A percentile compares a stretch with the other conserved stretches of the same genome.
Conservation (phyloP, 2,329 filamentous ascomycete genomes). For the Teratosphaeria pseudoeucalypti region DNA sequence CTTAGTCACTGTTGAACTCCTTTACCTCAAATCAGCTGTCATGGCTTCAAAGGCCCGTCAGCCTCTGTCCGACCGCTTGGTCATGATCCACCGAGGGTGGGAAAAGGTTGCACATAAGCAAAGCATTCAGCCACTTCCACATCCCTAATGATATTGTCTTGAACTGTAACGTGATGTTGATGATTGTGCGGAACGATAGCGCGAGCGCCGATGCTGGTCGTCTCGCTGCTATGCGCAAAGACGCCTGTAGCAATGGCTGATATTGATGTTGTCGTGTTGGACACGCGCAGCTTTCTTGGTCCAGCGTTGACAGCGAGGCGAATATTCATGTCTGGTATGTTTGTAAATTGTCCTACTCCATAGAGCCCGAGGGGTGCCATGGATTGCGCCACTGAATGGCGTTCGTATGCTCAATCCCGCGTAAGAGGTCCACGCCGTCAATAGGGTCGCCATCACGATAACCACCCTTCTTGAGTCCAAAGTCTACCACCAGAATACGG, state of each 20-base stretch:
- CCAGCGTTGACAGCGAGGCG: background rate
- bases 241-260: background rate
- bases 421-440: constrained; percentile 7
- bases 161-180: background rate
- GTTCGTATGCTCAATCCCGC: constrained; percentile 6
- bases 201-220: background rate
- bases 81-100: background rate
- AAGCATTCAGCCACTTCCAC: background rate
- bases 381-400: constrained; percentile 8
- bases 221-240: background rate
- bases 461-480: constrained; percentile 42
- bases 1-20: background rate
- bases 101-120: background rate
- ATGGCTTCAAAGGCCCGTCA: background rate
- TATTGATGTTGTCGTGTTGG: background rate
- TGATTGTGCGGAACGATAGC: background rate
- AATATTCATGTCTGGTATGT: background rate
- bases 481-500: constrained; percentile 87
- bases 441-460: constrained; percentile 9
- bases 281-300: background rate
- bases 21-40: background rate
- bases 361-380: constrained; percentile 1
- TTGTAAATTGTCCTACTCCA: background rate
- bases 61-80: background rate
- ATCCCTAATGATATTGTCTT: background rate